A percentile compares a stretch with the other conserved stretches of the same genome.
Evolutionary conservation across 1,139 yeast genomes (phyloP).

Genomic region (Taphrina pruni): DNA sequence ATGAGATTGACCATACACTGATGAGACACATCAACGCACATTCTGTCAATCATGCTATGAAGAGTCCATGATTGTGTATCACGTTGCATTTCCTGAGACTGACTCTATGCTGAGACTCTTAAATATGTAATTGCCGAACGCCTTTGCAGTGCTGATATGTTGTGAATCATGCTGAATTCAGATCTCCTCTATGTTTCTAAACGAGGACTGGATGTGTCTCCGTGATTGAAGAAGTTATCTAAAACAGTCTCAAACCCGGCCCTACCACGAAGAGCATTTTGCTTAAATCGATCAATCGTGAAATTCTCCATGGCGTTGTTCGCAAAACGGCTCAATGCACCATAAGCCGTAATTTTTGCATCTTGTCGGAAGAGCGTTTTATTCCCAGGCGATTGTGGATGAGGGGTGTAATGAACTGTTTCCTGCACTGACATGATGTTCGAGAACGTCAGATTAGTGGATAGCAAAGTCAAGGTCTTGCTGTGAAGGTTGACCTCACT

Average conservation of each 20-base stretch:
- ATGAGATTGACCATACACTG: no score
- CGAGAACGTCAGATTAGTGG: conserved; percentile 85
- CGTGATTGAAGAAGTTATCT: conserved; percentile 32
- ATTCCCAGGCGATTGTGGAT: conserved; percentile 57
- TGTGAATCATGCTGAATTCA: background rate
- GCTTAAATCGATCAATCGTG: conserved; percentile 86
- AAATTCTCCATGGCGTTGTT: conserved; percentile 82
- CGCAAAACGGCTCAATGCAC: conserved; percentile 70
- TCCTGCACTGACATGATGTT: conserved; percentile 80
- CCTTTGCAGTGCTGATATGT: conserved; percentile 6
- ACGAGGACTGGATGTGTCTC: background rate
- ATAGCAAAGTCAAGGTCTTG: conserved; percentile 73
- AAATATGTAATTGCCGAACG: conserved; percentile 3
- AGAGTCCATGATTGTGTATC: no score
- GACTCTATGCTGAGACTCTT: background rate
- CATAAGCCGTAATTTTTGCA: conserved; percentile 89
- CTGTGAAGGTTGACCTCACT: conserved; percentile 76
- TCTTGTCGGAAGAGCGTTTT: conserved; percentile 75
- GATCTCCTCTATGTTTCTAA: background rate
- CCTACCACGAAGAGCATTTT: conserved; percentile 82
- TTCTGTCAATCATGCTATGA: no score
- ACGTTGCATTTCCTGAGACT: no score
- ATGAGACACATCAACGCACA: no score
- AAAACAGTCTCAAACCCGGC: conserved; percentile 83
- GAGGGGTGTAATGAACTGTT: conserved; percentile 79